A percentile compares a stretch with the other conserved stretches of the same genome.
Conservation (phyloP, 139 green algal species). For the Chlorella sp. region DNA sequence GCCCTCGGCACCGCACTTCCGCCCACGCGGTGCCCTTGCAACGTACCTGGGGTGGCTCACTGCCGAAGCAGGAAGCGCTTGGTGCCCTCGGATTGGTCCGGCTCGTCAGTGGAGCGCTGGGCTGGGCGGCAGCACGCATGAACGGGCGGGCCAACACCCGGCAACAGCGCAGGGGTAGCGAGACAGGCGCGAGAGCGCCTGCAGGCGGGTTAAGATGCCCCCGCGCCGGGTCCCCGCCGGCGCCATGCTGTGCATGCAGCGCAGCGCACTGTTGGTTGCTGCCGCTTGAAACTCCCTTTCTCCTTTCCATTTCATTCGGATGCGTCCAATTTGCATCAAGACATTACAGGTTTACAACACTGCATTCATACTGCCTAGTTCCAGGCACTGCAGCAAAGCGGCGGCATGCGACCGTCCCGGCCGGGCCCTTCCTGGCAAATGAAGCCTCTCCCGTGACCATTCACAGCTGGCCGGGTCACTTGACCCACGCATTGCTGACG, state of each 20-base stretch:
- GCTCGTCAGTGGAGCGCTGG: background rate
- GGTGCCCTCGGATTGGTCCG: background rate
- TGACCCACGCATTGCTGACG: conserved; percentile 53
- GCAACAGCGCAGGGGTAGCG: background rate
- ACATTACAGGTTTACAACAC: background rate
- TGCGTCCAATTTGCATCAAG: background rate
- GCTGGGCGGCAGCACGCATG: background rate
- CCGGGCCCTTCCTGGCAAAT: background rate
- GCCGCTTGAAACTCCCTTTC: background rate
- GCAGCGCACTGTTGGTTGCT: background rate
- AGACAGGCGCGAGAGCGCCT: background rate
- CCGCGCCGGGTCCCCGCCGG: background rate
- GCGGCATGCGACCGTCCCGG: background rate
- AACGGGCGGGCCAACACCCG: background rate
- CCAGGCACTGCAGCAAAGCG: background rate
- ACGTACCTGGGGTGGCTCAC: background rate
- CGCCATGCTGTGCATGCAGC: too few species aligned
- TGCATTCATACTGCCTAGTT: background rate
- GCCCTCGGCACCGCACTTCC: background rate
- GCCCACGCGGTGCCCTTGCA: background rate
- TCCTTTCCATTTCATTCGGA: background rate
- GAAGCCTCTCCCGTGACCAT: background rate
- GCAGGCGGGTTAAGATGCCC: too few species aligned
- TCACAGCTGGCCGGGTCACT: background rate
- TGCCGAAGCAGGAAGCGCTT: background rate